phyloP scores from a whole-genome alignment of 768 basidiomycete genomes.

The Hydnomerulius pinastri region DNA sequence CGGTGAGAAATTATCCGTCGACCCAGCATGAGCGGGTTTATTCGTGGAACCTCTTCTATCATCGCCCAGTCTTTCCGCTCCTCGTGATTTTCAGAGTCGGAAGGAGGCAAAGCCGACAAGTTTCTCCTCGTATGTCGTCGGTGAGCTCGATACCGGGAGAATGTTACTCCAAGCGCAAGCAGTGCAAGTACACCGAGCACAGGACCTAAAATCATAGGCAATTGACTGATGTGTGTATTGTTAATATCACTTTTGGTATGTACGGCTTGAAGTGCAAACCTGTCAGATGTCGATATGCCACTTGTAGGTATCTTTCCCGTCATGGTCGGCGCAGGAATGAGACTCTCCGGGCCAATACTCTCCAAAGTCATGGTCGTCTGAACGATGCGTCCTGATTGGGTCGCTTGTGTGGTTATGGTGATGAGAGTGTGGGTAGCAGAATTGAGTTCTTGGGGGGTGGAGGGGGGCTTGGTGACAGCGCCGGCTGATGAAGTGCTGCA shows the following conservation, averaged over 20 bases:
- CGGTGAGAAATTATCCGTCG: constrained; percentile 1
- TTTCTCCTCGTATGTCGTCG: background rate
- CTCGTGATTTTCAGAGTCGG: background rate
- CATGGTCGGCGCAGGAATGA: constrained; percentile 5
- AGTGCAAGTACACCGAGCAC: constrained; percentile 9
- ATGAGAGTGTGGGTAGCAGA: background rate
- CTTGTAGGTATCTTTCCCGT: background rate
- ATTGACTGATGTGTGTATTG: constrained; percentile 8
- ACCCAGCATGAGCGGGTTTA: background rate
- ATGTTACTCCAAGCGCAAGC: constrained; percentile 3
- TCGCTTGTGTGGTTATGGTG: background rate
- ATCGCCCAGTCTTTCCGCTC: background rate
- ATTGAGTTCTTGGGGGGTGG: background rate
- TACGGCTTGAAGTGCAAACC: constrained; percentile 2
- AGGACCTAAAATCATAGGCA: constrained; percentile 11
- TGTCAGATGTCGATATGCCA: background rate
- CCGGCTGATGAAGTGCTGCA: background rate
- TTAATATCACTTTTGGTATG: background rate
- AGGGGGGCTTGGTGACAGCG: background rate
- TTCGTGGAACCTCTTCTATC: constrained; percentile 1
- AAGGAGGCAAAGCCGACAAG: background rate
- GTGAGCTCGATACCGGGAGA: constrained; percentile 7
- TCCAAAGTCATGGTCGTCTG: constrained; percentile 5
- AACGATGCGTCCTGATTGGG: background rate
- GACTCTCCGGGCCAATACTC: background rate